Conservation (phyloP, 306 rosid genomes). For the Vigna radiata region DNA sequence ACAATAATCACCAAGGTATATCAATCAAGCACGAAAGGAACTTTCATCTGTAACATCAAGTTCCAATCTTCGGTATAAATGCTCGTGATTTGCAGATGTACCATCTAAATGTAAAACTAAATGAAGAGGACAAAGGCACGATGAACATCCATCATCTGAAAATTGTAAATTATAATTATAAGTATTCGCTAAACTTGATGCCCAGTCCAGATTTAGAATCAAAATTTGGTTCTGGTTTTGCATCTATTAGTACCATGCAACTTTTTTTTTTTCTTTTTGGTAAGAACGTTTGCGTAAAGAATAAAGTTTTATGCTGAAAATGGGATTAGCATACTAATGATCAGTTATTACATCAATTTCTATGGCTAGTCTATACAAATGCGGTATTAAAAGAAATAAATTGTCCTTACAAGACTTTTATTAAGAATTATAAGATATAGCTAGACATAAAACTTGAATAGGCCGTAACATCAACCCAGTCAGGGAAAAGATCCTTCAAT, state of each 20-base stretch:
- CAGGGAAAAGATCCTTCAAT: constrained; percentile 81
- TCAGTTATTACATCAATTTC: constrained; percentile 29
- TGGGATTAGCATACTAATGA: neutral
- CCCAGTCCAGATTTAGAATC: neutral
- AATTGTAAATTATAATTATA: neutral
- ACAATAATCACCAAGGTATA: too few species aligned
- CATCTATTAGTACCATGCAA: constrained; percentile 7
- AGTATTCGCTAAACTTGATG: neutral
- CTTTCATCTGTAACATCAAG: neutral
- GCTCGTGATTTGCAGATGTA: neutral
- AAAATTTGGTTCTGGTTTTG: constrained; percentile 1
- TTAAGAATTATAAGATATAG: constrained; percentile 54
- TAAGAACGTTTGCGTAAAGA: constrained; percentile 1
- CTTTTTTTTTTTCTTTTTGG: neutral
- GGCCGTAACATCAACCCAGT: constrained; percentile 82
- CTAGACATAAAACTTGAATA: constrained; percentile 80
- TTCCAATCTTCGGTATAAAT: neutral
- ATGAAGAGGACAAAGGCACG: neutral
- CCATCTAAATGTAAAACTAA: neutral
- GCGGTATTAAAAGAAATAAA: constrained; percentile 17
- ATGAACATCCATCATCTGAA: constrained; percentile 25
- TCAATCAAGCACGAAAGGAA: too few species aligned
- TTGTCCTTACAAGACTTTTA: constrained; percentile 1
- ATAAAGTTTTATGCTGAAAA: neutral
- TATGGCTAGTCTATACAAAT: constrained; percentile 43